Conservation (phyloP, 129 eudicot genomes). For the Ambrosia trifida region DNA sequence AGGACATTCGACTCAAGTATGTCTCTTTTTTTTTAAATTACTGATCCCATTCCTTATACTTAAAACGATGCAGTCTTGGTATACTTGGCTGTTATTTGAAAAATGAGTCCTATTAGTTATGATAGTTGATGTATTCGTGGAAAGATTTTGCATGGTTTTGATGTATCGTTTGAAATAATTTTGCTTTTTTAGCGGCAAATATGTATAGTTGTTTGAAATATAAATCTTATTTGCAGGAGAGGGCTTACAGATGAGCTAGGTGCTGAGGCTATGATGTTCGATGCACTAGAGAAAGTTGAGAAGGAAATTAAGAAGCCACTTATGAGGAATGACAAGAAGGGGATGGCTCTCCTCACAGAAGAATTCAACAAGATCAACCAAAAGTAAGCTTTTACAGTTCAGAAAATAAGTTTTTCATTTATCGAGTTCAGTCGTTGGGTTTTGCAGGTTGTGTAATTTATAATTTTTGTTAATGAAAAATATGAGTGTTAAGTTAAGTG, state of each 20-base stretch:
- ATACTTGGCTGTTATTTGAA: neutral
- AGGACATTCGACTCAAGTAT: constrained; percentile 84
- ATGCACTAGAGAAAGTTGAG: constrained; percentile 81
- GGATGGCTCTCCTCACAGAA: constrained; percentile 61
- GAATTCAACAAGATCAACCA: constrained; percentile 77
- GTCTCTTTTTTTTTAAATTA: constrained; percentile 3
- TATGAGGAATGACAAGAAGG: constrained; percentile 81
- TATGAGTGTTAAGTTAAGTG: neutral
- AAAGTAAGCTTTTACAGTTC: constrained; percentile 50
- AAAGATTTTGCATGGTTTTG: neutral
- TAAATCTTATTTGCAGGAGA: constrained; percentile 60
- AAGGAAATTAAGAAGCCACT: constrained; percentile 80
- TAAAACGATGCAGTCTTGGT: neutral
- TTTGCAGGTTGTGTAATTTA: neutral
- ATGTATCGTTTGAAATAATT: neutral
- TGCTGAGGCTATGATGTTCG: constrained; percentile 83
- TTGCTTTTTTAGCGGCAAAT: constrained; percentile 8
- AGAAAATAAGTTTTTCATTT: neutral
- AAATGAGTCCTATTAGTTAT: neutral
- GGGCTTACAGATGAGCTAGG: constrained; percentile 84
- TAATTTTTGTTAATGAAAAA: neutral
- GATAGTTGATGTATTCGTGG: neutral
- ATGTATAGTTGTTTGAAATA: neutral
- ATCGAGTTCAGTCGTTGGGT: constrained; percentile 1
- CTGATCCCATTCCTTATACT: neutral